Base-by-base conservation (phyloP, 164 flowering plant species). In the Piper betle region DNA sequence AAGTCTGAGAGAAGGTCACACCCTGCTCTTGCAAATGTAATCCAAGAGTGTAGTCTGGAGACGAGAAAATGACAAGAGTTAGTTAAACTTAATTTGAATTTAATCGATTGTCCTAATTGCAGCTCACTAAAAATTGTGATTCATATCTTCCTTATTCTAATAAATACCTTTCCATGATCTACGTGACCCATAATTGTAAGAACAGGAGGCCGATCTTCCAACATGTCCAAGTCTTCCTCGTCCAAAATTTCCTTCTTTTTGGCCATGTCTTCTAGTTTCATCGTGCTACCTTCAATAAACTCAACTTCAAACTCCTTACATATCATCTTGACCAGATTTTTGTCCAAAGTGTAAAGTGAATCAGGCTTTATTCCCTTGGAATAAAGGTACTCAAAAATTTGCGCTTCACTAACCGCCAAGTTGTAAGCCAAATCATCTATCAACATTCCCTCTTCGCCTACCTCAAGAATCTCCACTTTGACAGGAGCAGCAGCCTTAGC, bases 161-260 rank as follows among this genome's bases (percentile, higher is more conserved):
- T 16, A 58, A 69, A 69, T 69, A 87, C 98, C 83, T 92, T 92
- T 62, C 96, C 98, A 74, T 92, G 98, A 76, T 92, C 98, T 46
- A 92, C 98, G 70, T 92, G 98, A 18, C 98, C 98, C 98, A 92
- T 92, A 66, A 92, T 92, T 33, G 98, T 92, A 42, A 92, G 68
- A 42, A 92, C 91, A 16, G 98, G 98, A 69, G 98, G 96, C 72
- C 98, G 75, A n/a, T 74, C 73, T 79, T 87, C 83, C 58, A 92
- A 82, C 59, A 82, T 87, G 72, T 84, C 95, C 67, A 87, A 73
- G 70, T 92, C 98, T 4, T 85, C 95, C 71, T 88, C 93, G 61
- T 89, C 98, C 52, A 92, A 37, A 39, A 85, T 68, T 76, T 84
- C 89, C 74, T 82, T 87, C 80, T 92, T 92, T 62, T 65, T 84